These are phyloP conservation scores for Amphirosellinia nigrospora DNA, from an alignment of 495 filamentous ascomycete genomes.

Conservation along the genomic window DNA sequence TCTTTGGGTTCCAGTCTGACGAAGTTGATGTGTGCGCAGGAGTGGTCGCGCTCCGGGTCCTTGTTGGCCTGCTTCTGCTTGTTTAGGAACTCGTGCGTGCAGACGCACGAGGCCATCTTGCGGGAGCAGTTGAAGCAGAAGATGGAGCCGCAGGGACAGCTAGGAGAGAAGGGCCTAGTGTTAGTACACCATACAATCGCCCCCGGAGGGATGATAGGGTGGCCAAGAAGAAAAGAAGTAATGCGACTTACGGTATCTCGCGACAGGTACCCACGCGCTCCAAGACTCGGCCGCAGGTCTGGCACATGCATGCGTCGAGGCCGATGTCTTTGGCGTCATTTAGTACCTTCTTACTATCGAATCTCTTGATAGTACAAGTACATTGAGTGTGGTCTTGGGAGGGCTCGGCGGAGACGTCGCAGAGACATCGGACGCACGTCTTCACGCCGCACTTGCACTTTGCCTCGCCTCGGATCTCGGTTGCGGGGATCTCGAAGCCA, in stretches of 20 bases:
- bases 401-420: not conserved
- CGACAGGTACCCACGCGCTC: not conserved
- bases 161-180: not conserved
- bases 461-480: not conserved
- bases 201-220: not conserved
- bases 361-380: not conserved
- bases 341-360: not conserved
- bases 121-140: constrained; percentile 1
- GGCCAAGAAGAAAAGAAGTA: not conserved
- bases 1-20: not conserved
- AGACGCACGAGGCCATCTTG: not conserved
- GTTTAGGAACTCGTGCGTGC: not conserved
- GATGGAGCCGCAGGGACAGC: not conserved
- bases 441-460: not conserved
- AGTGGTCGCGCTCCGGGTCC: not conserved
- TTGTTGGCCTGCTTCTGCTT: not conserved
- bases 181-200: not conserved
- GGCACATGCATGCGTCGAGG: not conserved
- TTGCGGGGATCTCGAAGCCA: not conserved
- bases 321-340: not conserved
- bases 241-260: not conserved
- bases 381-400: not conserved
- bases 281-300: not conserved
- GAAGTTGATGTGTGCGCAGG: not conserved
- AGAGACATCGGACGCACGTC: not conserved